Conservation (phyloP, 164 flowering plant genomes). For the Magnolia officinalis region DNA sequence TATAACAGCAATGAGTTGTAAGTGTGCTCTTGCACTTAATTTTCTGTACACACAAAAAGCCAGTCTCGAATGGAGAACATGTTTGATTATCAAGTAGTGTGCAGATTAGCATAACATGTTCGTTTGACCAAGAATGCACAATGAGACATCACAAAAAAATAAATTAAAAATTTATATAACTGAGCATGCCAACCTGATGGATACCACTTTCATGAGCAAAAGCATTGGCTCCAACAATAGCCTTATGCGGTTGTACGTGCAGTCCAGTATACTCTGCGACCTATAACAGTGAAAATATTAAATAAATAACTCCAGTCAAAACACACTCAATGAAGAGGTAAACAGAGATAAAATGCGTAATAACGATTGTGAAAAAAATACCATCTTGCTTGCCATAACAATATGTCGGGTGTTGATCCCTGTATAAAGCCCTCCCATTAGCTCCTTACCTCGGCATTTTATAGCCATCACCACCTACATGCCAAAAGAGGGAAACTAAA, state of each 20-base stretch:
- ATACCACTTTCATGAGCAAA: constrained; percentile 99
- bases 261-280: constrained; percentile 84
- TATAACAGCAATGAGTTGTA: no score
- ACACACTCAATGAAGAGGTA: not conserved
- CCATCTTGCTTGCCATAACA: constrained; percentile 92
- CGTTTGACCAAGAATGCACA: not conserved
- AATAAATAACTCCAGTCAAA: not conserved
- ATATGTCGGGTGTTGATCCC: constrained; percentile 71
- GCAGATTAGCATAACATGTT: not conserved
- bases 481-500: not conserved
- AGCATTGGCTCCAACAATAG: constrained; percentile 97
- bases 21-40: no score
- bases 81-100: not conserved
- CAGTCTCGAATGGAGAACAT: no score
- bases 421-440: constrained; percentile 72
- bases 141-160: not conserved
- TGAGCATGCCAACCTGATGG: constrained; percentile 64
- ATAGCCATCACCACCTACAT: constrained; percentile 86
- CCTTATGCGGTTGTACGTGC: constrained; percentile 89
- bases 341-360: not conserved
- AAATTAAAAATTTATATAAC: not conserved
- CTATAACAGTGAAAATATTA: constrained; percentile 27
- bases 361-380: constrained; percentile 21
- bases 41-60: no score
- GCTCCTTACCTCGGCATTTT: constrained; percentile 70